Evolutionary conservation across 2,329 filamentous ascomycete species (phyloP).

Genomic region (Diatrype stigma): DNA sequence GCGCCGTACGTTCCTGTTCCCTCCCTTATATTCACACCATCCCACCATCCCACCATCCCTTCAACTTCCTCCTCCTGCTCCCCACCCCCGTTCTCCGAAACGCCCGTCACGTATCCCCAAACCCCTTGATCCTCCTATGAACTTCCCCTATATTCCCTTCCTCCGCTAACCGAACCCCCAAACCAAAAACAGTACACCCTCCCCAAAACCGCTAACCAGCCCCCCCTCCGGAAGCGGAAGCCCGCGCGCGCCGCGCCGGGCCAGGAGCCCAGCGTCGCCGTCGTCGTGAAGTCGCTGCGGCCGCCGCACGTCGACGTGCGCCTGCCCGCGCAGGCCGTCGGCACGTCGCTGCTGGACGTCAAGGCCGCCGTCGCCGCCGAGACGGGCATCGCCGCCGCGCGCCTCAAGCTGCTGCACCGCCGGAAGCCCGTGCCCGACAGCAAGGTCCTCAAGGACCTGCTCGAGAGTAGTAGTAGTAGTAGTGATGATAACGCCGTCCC

Average conservation of each 20-base stretch:
- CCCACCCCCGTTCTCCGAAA: too few species aligned
- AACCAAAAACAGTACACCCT: slow-evolving; percentile 58
- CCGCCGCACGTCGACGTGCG: slow-evolving; percentile 65
- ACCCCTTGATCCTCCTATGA: too few species aligned
- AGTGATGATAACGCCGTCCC: too few species aligned
- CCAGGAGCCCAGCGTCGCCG: slow-evolving; percentile 48
- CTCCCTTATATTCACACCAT: background rate
- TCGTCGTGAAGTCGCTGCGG: slow-evolving; percentile 72
- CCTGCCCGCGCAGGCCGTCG: slow-evolving; percentile 58
- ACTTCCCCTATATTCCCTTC: too few species aligned
- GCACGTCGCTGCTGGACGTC: slow-evolving; percentile 73
- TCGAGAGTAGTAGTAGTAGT: too few species aligned
- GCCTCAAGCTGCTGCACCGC: slow-evolving; percentile 80
- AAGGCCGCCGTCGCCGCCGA: slow-evolving; percentile 65
- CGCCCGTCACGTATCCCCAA: too few species aligned
- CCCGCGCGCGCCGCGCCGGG: slow-evolving; percentile 36
- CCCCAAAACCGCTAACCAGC: slow-evolving; percentile 48
- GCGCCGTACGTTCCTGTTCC: slow-evolving; percentile 57
- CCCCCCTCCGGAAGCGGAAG: too few species aligned
- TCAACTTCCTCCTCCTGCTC: slow-evolving; percentile 6
- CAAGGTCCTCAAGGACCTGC: slow-evolving; percentile 71
- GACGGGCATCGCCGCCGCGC: slow-evolving; percentile 63
- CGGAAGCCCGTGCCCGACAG: slow-evolving; percentile 80
- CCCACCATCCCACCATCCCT: slow-evolving; percentile 6
- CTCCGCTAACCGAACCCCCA: slow-evolving; percentile 4